A percentile compares a stretch with the other conserved stretches of the same genome.
phyloP scores from a whole-genome alignment of 495 filamentous ascomycete genomes.

The Penicillium odoratum region DNA sequence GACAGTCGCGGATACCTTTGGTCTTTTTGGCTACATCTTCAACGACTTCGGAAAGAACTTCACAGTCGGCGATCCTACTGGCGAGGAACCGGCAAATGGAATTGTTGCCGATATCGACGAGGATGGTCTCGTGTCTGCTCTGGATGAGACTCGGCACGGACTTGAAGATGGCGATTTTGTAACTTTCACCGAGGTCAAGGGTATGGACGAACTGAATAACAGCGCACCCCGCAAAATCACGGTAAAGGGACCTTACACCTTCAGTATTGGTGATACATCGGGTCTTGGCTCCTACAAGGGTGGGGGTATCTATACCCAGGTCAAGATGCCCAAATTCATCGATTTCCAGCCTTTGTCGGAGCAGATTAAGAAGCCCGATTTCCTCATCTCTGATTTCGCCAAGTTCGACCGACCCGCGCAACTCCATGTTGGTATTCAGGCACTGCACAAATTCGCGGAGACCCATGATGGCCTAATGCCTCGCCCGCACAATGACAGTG shows the following conservation, averaged over 20 bases:
- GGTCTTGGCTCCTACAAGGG: slow-evolving; percentile 79
- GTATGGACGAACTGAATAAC: slow-evolving; percentile 87
- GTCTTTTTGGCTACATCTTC: slow-evolving; percentile 93
- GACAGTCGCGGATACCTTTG: slow-evolving; percentile 83
- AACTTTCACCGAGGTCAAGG: slow-evolving; percentile 88
- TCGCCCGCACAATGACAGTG: slow-evolving; percentile 75
- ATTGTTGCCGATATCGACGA: slow-evolving; percentile 89
- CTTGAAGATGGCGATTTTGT: slow-evolving; percentile 96
- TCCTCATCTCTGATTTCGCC: slow-evolving; percentile 91
- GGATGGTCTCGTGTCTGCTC: slow-evolving; percentile 85
- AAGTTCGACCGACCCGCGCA: slow-evolving; percentile 94
- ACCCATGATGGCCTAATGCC: slow-evolving; percentile 69
- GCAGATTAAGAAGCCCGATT: slow-evolving; percentile 81
- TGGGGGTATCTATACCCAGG: slow-evolving; percentile 88
- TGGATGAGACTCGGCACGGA: slow-evolving; percentile 95
- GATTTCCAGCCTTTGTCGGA: slow-evolving; percentile 79
- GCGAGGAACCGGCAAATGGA: slow-evolving; percentile 82
- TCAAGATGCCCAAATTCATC: slow-evolving; percentile 95
- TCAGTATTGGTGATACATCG: slow-evolving; percentile 93
- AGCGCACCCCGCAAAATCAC: slow-evolving; percentile 82
- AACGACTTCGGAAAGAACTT: slow-evolving; percentile 97
- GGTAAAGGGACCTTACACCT: slow-evolving; percentile 94
- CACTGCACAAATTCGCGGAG: slow-evolving; percentile 79
- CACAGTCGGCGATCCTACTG: slow-evolving; percentile 82
- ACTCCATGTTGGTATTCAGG: slow-evolving; percentile 90